phyloP scores from a whole-genome alignment of 179 eudicot genomes.

The Carnegiea gigantea region DNA sequence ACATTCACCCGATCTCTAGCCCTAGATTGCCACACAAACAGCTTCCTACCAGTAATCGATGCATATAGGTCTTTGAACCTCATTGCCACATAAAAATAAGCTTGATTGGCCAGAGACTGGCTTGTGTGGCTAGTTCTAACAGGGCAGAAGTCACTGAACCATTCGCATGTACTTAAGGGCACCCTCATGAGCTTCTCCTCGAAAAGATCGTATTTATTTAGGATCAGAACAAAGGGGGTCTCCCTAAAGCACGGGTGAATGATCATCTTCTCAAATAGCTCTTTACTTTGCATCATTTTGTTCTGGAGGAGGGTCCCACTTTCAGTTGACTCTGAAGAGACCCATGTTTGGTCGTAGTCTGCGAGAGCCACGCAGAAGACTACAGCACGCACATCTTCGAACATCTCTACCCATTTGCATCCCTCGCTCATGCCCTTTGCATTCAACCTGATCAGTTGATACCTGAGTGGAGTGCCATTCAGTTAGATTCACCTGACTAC shows the following conservation, averaged over 20 bases:
- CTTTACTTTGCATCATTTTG: constrained; percentile 81
- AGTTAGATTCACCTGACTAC: neutral
- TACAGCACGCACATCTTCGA: constrained; percentile 91
- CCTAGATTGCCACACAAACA: constrained; percentile 87
- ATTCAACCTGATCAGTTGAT: constrained; percentile 84
- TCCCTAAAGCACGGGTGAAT: constrained; percentile 80
- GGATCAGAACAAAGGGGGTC: constrained; percentile 71
- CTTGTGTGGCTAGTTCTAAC: constrained; percentile 64
- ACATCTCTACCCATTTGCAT: constrained; percentile 99
- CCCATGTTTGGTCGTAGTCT: constrained; percentile 77
- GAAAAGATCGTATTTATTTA: constrained; percentile 86
- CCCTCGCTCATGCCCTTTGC: constrained; percentile 90
- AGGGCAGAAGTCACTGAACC: constrained; percentile 84
- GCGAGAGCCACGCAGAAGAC: constrained; percentile 80
- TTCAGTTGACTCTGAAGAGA: constrained; percentile 38
- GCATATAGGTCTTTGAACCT: constrained; percentile 89
- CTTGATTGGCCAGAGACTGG: constrained; percentile 86
- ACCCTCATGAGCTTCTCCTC: constrained; percentile 76
- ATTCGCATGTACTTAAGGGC: constrained; percentile 66
- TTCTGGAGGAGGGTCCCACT: constrained; percentile 53
- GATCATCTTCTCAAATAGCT: constrained; percentile 73
- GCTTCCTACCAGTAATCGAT: constrained; percentile 74
- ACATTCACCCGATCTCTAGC: constrained; percentile 77
- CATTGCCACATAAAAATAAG: constrained; percentile 89
- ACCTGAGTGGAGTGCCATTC: constrained; percentile 39